These are phyloP conservation scores for Pichia gijzeniarum DNA, from an alignment of 805 yeast species.

Conservation along the genomic window DNA sequence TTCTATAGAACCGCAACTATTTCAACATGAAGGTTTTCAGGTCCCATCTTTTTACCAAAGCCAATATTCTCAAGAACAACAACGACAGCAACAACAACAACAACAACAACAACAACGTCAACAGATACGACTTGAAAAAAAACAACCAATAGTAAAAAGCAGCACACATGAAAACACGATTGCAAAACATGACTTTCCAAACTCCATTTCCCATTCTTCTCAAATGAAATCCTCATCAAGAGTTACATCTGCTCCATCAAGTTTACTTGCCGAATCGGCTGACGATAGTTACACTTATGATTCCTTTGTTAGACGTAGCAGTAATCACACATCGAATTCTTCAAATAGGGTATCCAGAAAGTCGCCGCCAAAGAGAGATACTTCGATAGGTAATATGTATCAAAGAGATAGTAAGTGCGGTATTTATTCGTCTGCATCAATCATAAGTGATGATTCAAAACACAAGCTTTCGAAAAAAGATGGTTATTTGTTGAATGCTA, in stretches of 20 bases:
- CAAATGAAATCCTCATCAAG: not conserved
- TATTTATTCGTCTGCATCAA: conserved; percentile 20
- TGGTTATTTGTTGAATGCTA: conserved; percentile 5
- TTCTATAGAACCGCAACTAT: not conserved
- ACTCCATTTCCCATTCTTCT: too few species aligned
- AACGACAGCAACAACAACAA: conserved; percentile 10
- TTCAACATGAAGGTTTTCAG: too few species aligned
- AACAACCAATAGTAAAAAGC: not conserved
- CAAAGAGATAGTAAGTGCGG: not conserved
- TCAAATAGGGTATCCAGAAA: not conserved
- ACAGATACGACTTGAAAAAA: not conserved
- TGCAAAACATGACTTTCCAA: too few species aligned
- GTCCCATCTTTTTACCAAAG: not conserved
- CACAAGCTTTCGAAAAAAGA: not conserved
- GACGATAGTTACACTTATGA: not conserved
- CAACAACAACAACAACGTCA: not conserved
- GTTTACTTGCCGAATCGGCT: not conserved
- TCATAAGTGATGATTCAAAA: conserved; percentile 4
- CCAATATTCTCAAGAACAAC: not conserved
- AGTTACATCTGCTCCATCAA: not conserved
- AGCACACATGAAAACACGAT: not conserved
- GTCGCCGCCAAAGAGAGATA: not conserved
- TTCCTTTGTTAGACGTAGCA: conserved; percentile 1
- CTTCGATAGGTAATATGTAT: not conserved
- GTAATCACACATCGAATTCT: not conserved